Evolutionary conservation across 495 filamentous ascomycete genomes (phyloP).

Genomic region (Clavariopsis aquatica): DNA sequence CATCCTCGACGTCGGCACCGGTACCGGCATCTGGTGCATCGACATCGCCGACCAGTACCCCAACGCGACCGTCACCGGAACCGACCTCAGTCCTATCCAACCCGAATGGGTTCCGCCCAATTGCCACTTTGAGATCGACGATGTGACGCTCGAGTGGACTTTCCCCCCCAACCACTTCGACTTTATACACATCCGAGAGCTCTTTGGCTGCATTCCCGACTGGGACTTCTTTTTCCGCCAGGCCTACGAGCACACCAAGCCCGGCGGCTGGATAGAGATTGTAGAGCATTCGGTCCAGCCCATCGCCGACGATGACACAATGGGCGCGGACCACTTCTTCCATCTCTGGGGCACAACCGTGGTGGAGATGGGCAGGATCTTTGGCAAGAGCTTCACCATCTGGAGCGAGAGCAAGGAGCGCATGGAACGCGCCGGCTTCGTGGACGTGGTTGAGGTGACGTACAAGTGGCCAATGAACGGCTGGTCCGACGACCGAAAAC

Average conservation of each 20-base stretch:
- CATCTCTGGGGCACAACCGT: slow-evolving; percentile 33
- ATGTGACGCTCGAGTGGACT: slow-evolving; percentile 53
- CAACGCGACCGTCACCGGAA: slow-evolving; percentile 56
- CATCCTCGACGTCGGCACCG: slow-evolving; percentile 41
- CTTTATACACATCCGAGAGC: slow-evolving; percentile 40
- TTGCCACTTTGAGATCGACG: slow-evolving; percentile 62
- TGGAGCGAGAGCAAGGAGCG: slow-evolving; percentile 29
- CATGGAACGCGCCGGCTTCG: slow-evolving; percentile 38
- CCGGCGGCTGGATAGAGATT: slow-evolving; percentile 43
- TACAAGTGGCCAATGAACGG: slow-evolving; percentile 37
- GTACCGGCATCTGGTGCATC: slow-evolving; percentile 44
- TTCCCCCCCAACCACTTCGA: slow-evolving; percentile 45
- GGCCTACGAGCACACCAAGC: slow-evolving; percentile 34
- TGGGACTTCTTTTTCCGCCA: slow-evolving; percentile 39
- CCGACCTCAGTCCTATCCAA: slow-evolving; percentile 65
- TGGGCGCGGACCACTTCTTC: slow-evolving; percentile 35
- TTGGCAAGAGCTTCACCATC: slow-evolving; percentile 37
- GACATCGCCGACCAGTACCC: slow-evolving; percentile 54
- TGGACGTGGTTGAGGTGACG: slow-evolving; percentile 32
- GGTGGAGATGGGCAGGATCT: slow-evolving; percentile 31
- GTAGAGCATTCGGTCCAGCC: slow-evolving; percentile 36
- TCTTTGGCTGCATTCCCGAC: slow-evolving; percentile 40
- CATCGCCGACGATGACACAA: slow-evolving; percentile 30
- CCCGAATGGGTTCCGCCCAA: slow-evolving; percentile 57
- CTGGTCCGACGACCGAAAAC: slow-evolving; percentile 32